Base-by-base conservation (phyloP, 306 rosid species). In the Chamaecrista fasciculata region DNA sequence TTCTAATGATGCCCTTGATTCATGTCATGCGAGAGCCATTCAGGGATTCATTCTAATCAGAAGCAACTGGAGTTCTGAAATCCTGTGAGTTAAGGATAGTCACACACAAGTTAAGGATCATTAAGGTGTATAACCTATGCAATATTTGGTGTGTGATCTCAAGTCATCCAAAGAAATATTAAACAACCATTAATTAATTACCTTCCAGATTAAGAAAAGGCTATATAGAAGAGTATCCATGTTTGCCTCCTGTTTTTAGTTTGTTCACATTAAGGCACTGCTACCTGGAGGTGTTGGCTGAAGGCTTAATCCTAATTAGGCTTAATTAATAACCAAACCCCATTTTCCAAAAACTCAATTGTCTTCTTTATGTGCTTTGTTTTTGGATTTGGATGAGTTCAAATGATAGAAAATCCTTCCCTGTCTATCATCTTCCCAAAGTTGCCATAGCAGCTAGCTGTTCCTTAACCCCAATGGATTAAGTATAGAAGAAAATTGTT, bases 181-280 rank as follows among this genome's bases (percentile, higher is more conserved):
- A n/a, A 51, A 40, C 21, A n/a, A 52, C 15, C 57, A 40, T 4
- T 33, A 33, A 33, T 33, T 29, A 29, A 29, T 55, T 43, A 24
- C 11, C 72, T 44, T 74, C 72, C 14, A 52, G 48, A 44, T 74
- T 66, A 82, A 74, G 83, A 36, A 82, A 82, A 74, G 75, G 59
- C 26, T 74, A 33, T 33, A 33, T 77, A 46, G 37, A 76, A 29
- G 79, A 72, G 73, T 24, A 73, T 77, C 79, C 73, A 63, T 18
- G 29, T 73, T 69, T 65, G 78, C 82, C 65, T 74, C 73, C 53
- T 69, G 59, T 34, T 69, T 56, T 70, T 26, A 51, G 11, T 55
- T 43, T 34, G 44, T 29, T 29, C 72, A 42, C 9, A 62, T 28
- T 47, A 14, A 49, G 23, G 48, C 58, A 39, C 1, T n/a, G n/a